Percentiles rank a stretch among this genome's conserved stretches.
Evolutionary conservation across 805 yeast species (phyloP).

Genomic region (Dipodascopsis tothii): DNA sequence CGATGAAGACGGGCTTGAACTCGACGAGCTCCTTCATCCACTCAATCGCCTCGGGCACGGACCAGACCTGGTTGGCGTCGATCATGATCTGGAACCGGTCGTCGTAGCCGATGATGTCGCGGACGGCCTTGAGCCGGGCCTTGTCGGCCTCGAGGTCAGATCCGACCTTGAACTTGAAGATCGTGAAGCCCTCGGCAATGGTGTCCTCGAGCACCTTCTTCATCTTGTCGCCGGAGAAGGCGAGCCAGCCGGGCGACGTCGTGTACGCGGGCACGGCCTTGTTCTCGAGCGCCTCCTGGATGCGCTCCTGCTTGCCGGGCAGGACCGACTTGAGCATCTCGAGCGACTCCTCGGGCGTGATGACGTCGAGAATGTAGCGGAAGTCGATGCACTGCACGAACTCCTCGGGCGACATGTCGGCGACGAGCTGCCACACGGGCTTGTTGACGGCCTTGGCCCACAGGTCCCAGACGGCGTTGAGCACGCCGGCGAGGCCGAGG

Average conservation of each 20-base stretch:
- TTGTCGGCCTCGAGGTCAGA: slow-evolving; percentile 35
- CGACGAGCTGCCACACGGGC: slow-evolving; percentile 39
- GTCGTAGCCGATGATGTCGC: slow-evolving; percentile 38
- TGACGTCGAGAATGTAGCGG: slow-evolving; percentile 38
- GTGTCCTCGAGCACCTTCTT: slow-evolving; percentile 31
- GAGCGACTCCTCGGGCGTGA: slow-evolving; percentile 39
- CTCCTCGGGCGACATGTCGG: slow-evolving; percentile 39
- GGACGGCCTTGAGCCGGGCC: slow-evolving; percentile 33
- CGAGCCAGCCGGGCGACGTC: slow-evolving; percentile 43
- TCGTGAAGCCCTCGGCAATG: slow-evolving; percentile 35
- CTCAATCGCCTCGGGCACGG: slow-evolving; percentile 33
- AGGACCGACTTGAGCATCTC: slow-evolving; percentile 30
- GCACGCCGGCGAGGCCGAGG: slow-evolving; percentile 37
- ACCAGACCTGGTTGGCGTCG: slow-evolving; percentile 35
- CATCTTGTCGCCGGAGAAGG: slow-evolving; percentile 39
- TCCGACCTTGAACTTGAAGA: slow-evolving; percentile 40
- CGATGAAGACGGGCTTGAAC: slow-evolving; percentile 32
- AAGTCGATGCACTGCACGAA: slow-evolving; percentile 37
- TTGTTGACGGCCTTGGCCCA: slow-evolving; percentile 37
- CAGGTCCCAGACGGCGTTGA: slow-evolving; percentile 40
- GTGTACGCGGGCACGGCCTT: slow-evolving; percentile 40
- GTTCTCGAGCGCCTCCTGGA: slow-evolving; percentile 31
- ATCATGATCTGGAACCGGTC: slow-evolving; percentile 31
- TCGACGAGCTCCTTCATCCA: slow-evolving; percentile 29
- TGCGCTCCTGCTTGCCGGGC: slow-evolving; percentile 31